These are phyloP conservation scores for Auxenochlorella pyrenoidosa DNA, from an alignment of 139 green algal species.

Conservation along the genomic window DNA sequence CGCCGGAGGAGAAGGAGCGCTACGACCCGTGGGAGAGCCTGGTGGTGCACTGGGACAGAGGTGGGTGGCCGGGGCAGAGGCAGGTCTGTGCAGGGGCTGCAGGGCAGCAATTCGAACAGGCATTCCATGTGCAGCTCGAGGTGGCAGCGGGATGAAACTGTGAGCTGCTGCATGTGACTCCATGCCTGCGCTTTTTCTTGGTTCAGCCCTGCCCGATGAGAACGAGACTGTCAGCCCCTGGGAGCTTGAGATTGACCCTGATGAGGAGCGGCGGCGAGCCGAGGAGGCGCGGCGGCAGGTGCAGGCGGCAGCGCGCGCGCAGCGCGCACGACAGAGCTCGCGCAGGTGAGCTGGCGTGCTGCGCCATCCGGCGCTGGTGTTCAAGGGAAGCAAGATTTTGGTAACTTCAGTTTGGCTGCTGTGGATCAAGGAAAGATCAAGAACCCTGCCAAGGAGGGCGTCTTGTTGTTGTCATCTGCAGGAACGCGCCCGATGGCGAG, in stretches of 20 bases:
- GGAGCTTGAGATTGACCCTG: conserved; percentile 85
- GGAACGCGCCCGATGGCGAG: background rate
- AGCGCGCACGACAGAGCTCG: conserved; percentile 18
- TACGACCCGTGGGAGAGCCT: conserved; percentile 84
- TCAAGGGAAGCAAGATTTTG: background rate
- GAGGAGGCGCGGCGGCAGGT: conserved; percentile 55
- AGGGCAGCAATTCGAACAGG: too few species aligned
- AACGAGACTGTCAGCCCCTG: conserved; percentile 74
- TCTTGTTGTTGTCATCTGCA: background rate
- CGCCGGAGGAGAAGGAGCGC: conserved; percentile 41
- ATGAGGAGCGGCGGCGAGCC: conserved; percentile 59
- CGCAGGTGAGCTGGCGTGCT: background rate
- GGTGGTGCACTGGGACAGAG: conserved; percentile 73
- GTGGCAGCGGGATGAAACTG: too few species aligned
- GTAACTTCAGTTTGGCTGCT: too few species aligned
- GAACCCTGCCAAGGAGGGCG: too few species aligned
- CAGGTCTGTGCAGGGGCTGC: too few species aligned
- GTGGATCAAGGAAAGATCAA: too few species aligned
- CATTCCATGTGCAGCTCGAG: too few species aligned
- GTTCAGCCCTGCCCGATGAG: conserved; percentile 21
- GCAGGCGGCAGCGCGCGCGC: conserved; percentile 51
- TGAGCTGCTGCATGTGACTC: too few species aligned
- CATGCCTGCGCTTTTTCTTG: too few species aligned
- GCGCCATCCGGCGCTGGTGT: background rate
- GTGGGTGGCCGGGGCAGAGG: background rate